Percentiles rank a stretch among this genome's conserved stretches.
Evolutionary conservation across 2,329 filamentous ascomycete genomes (phyloP).

Genomic region (Amylocarpus encephaloides): DNA sequence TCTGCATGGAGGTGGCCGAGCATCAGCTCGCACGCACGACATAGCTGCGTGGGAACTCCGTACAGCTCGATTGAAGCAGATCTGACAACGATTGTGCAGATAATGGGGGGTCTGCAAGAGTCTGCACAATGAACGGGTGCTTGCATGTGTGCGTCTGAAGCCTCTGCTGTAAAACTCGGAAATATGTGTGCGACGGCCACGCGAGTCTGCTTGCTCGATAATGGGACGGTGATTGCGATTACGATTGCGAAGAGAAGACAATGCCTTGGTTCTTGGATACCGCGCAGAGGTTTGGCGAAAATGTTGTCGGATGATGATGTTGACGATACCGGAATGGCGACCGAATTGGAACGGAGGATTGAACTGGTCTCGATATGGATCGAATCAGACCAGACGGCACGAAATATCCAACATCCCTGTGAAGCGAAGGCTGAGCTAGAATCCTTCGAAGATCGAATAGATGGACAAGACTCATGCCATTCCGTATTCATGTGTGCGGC

Average conservation of each 20-base stretch:
- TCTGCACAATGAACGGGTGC: slow-evolving; percentile 21
- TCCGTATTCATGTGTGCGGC: neutral
- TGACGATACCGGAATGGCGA: neutral
- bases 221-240: neutral
- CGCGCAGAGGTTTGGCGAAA: neutral
- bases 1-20: slow-evolving; percentile 17
- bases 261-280: no score
- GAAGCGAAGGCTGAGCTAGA: slow-evolving; percentile 5
- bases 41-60: slow-evolving; percentile 18
- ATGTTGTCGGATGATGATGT: slow-evolving; percentile 1
- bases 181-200: slow-evolving; percentile 4
- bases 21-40: slow-evolving; percentile 23
- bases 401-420: neutral
- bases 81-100: slow-evolving; percentile 27
- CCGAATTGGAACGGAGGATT: neutral
- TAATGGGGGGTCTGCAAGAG: slow-evolving; percentile 19
- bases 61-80: slow-evolving; percentile 22
- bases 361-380: neutral
- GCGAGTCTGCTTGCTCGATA: neutral
- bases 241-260: no score
- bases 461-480: neutral
- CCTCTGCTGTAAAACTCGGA: slow-evolving; percentile 8
- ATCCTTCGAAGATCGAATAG: neutral
- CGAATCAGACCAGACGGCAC: neutral
- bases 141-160: slow-evolving; percentile 20